Evolutionary conservation across 345 rosid species (phyloP).

Genomic region (Erysimum cheiranthoides): DNA sequence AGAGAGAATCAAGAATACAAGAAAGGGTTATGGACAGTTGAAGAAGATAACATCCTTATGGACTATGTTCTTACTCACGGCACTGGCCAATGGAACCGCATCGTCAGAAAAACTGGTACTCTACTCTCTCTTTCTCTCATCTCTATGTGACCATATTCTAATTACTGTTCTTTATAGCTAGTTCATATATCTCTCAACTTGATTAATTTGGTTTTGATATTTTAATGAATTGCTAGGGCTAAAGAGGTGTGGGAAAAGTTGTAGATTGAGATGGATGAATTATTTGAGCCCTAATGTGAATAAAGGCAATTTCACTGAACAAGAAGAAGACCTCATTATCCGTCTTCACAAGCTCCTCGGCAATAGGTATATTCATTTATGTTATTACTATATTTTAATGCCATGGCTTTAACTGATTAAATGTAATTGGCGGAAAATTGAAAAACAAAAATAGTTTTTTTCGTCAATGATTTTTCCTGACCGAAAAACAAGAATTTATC

Average conservation of each 20-base stretch:
- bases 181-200: not conserved
- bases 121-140: constrained; percentile 2
- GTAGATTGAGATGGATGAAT: not conserved
- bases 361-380: constrained; percentile 46
- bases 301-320: constrained; percentile 49
- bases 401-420: too few relatives aligned
- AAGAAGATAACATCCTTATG: constrained; percentile 58
- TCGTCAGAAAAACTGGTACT: constrained; percentile 54
- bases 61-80: constrained; percentile 57
- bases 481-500: not conserved
- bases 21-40: constrained; percentile 63
- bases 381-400: not conserved
- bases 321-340: constrained; percentile 58
- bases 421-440: too few relatives aligned
- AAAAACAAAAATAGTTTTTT: too few relatives aligned
- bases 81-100: constrained; percentile 61
- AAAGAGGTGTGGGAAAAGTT: not conserved
- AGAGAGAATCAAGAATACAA: constrained; percentile 42
- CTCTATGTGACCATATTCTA: not conserved
- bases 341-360: constrained; percentile 64
- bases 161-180: not conserved
- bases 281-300: constrained; percentile 50
- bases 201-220: not conserved
- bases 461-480: too few relatives aligned
- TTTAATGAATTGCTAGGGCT: not conserved